A percentile compares a stretch with the other conserved stretches of the same genome.
These are phyloP conservation scores for Arachis stenosperma DNA, from an alignment of 306 rosid species.

Conservation along the genomic window DNA sequence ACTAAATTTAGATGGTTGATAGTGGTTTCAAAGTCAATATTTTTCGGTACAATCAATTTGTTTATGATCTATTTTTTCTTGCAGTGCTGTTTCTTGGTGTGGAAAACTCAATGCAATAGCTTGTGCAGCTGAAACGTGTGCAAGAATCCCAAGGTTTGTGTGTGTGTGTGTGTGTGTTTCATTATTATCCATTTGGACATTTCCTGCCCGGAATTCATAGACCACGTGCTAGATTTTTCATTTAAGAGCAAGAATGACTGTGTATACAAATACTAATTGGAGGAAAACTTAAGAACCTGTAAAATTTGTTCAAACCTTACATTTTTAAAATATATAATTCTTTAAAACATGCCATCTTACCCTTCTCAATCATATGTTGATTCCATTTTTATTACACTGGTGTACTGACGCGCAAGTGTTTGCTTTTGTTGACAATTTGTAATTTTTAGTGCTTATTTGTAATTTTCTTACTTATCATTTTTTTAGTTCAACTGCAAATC, in stretches of 20 bases:
- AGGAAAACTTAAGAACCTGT: not conserved
- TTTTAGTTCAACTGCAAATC: constrained; percentile 77
- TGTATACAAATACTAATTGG: not conserved
- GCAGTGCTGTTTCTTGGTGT: constrained; percentile 98
- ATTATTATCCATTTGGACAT: constrained; percentile 16
- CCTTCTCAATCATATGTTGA: constrained; percentile 10
- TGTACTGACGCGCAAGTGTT: constrained; percentile 34
- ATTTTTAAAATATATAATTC: no score
- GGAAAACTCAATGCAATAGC: constrained; percentile 98
- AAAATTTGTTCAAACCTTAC: not conserved
- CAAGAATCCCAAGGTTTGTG: constrained; percentile 94
- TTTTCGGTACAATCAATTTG: not conserved
- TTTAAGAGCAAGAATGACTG: constrained; percentile 1
- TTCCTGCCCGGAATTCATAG: constrained; percentile 10
- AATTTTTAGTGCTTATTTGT: constrained; percentile 34
- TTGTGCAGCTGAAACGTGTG: constrained; percentile 98
- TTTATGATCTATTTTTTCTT: constrained; percentile 32
- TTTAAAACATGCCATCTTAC: not conserved
- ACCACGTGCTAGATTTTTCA: constrained; percentile 6
- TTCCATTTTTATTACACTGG: not conserved
- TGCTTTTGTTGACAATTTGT: constrained; percentile 29
- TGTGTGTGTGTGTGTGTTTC: constrained; percentile 17
- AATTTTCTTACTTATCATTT: not conserved
- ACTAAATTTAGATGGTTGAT: constrained; percentile 8
- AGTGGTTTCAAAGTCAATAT: no score